These are phyloP conservation scores for Sphagnum fallax DNA, from an alignment of 228 moss, liverwort and hornwort species.

Conservation along the genomic window DNA sequence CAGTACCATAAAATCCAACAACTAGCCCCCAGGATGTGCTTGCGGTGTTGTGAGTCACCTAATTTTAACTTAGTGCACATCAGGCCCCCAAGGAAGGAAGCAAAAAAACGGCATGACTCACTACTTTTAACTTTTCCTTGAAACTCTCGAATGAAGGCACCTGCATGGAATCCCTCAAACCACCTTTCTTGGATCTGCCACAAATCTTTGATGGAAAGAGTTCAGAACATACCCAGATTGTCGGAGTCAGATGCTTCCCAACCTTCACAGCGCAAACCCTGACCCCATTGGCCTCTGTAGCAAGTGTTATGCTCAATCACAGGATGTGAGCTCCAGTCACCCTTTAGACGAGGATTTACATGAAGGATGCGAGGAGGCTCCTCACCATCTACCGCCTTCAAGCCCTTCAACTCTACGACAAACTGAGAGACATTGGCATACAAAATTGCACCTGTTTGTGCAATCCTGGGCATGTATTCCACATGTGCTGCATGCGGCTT, in stretches of 20 bases:
- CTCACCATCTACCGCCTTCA: conserved; percentile 49
- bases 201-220: neutral
- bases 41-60: too few species aligned
- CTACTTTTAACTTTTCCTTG: too few species aligned
- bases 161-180: neutral
- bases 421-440: conserved; percentile 60
- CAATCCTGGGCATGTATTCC: conserved; percentile 49
- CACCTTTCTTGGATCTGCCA: neutral
- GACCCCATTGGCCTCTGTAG: conserved; percentile 54
- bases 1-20: too few species aligned
- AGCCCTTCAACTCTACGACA: conserved; percentile 45
- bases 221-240: neutral
- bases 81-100: too few species aligned
- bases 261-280: conserved; percentile 58
- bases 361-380: conserved; percentile 57
- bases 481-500: conserved; percentile 39
- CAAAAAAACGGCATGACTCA: too few species aligned
- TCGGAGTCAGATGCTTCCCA: conserved; percentile 18
- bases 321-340: conserved; percentile 65
- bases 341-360: conserved; percentile 48
- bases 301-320: conserved; percentile 64
- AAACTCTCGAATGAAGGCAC: neutral
- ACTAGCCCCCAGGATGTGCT: too few species aligned
- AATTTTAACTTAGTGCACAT: too few species aligned
- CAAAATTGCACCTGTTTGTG: conserved; percentile 41